Conservation (phyloP, 139 green algal genomes). For the Volvox africanus region DNA sequence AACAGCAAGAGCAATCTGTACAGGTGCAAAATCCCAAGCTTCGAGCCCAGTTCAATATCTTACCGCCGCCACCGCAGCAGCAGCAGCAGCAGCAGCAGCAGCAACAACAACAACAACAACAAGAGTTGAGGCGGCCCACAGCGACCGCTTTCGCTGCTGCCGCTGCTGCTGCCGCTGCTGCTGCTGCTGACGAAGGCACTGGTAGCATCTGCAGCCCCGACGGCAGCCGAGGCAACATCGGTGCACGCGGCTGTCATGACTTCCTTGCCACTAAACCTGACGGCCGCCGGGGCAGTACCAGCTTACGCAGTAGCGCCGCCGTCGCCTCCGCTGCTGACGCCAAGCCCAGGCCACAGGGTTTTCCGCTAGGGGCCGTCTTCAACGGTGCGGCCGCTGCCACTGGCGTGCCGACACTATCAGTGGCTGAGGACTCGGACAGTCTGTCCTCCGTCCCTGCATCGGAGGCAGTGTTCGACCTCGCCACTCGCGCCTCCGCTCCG, state of each 20-base stretch:
- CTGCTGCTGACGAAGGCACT: background rate
- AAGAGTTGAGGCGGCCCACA: no score
- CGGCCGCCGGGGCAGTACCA: background rate
- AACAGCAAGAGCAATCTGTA: background rate
- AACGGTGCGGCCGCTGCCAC: background rate
- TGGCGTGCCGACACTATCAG: background rate
- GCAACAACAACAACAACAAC: background rate
- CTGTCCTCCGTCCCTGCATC: constrained; percentile 10
- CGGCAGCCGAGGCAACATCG: no score
- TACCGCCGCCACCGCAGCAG: background rate
- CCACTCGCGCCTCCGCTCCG: background rate
- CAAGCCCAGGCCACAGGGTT: background rate
- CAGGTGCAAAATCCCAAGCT: background rate
- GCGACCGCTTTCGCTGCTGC: no score
- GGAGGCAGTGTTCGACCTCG: constrained; percentile 39
- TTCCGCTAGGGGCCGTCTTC: background rate
- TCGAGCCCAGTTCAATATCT: background rate
- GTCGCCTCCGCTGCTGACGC: background rate
- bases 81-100: background rate
- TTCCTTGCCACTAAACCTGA: no score
- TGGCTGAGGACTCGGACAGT: background rate
- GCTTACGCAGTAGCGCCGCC: background rate
- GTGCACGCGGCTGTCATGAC: no score
- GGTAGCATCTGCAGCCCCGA: no score
- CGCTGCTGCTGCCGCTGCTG: background rate